These are phyloP conservation scores for Blastocladiella britannica DNA, from an alignment of 192 early-diverging fungal species.

Conservation along the genomic window DNA sequence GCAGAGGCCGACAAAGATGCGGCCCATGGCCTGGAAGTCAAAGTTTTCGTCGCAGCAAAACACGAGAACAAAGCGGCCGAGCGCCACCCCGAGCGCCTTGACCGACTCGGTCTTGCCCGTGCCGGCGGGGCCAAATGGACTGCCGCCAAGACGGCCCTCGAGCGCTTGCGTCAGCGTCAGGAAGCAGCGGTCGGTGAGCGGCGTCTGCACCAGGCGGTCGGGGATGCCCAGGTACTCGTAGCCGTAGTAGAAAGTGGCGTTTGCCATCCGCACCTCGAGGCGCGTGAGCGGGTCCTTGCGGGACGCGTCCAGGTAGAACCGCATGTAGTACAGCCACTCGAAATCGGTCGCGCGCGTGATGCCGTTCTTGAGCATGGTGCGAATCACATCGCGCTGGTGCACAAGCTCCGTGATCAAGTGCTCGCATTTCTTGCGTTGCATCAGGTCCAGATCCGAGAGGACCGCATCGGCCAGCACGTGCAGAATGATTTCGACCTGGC, in stretches of 20 bases:
- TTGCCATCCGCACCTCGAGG: constrained; percentile 71
- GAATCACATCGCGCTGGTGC: constrained; percentile 86
- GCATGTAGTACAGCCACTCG: constrained; percentile 87
- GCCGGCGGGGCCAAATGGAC: constrained; percentile 94
- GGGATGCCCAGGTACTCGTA: constrained; percentile 95
- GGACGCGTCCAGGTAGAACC: constrained; percentile 61
- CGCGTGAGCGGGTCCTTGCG: constrained; percentile 45
- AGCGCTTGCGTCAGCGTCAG: constrained; percentile 95
- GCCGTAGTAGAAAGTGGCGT: constrained; percentile 84
- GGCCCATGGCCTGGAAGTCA: constrained; percentile 99
- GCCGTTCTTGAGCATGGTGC: constrained; percentile 30
- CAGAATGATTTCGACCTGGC: constrained; percentile 43
- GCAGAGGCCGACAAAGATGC: constrained; percentile 96
- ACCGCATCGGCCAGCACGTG: constrained; percentile 83
- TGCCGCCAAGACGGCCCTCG: constrained; percentile 76
- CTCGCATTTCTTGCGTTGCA: constrained; percentile 86
- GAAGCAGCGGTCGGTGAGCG: constrained; percentile 96
- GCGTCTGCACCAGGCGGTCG: constrained; percentile 95
- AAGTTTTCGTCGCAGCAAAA: constrained; percentile 99
- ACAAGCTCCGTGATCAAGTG: constrained; percentile 97
- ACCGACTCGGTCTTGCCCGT: constrained; percentile 99
- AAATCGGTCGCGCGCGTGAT: constrained; percentile 53
- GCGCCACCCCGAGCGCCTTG: constrained; percentile 83
- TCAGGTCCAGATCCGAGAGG: constrained; percentile 55
- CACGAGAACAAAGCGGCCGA: constrained; percentile 93